Base-by-base conservation (phyloP, 2,329 filamentous ascomycete genomes). In the Neofusicoccum parvum region DNA sequence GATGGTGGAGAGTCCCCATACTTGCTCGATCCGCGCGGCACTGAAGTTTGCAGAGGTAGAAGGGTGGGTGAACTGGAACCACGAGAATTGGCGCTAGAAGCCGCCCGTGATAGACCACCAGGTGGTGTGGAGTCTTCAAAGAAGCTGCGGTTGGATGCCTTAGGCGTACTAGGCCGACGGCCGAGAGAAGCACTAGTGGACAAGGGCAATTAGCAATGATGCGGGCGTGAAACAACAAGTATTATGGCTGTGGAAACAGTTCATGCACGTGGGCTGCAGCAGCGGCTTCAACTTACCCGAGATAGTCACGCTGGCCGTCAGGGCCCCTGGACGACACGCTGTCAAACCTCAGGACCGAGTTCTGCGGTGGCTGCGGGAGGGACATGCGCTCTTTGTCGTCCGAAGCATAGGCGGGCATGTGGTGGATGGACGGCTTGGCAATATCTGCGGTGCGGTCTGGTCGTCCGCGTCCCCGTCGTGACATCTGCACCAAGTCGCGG, bases 1-100 rank as follows among this genome's bases (percentile, higher is more conserved):
- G 37, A 68, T 67, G 23, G 68, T 68, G 23, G 70, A 70, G 14
- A 74, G 65, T 2, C 75, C 74, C 39, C 73, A 69, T 10, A 75
- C 74, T 65, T 77, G 48, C 36, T 37, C 76, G 15, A 66, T 69
- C 12, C 73, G 69, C 20, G 65, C 66, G 36, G 68, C 66, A 65
- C 75, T 71, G 17, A 72, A 69, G 9, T 72, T 46, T 65, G 62
- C 23, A 65, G 43, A 9, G 62, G 50, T 5, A 65, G 36, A 7
- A 53, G 23, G 14, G 41, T 50, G 3, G 63, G 63, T n/a, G 53
- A 51, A 32, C 53, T 59, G 34, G 49, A 50, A 11, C 41, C 15
- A 32, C 58, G 48, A 3, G 56, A 62, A 23, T 54, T 56, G 34
- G 60, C 36, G 6, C 37, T 46, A 11, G 56, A 60, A 2, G 56